Evolutionary conservation across 345 rosid species (phyloP), one percentile per base, ranked within the genome.

Genomic region (Brassica carinata): DNA sequence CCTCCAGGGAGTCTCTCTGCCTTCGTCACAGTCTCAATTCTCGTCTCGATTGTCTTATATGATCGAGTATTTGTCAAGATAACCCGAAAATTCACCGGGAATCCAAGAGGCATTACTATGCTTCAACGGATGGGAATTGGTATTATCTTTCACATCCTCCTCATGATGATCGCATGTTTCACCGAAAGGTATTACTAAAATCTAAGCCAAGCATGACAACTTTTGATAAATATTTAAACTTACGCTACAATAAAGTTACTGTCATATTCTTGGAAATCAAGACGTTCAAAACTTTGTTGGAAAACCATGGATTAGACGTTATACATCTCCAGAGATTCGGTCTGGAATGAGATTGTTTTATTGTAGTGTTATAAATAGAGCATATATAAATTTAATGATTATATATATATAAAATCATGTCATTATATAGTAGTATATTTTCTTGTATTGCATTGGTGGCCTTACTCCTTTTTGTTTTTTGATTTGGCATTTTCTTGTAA

Each of bases 101-200:
- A 91, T 69, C 97, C 92, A 0, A 84, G 97, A 83, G 97, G 97
- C 7, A 83, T 94, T 75, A 87, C 95, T 5, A 43, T 92, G 83
- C 89, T 92, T 11, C 95, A 91, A 66, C 86, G 98, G 65, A 88
- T 92, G 90, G 94, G 94, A 64, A 83, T 84, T 5, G 97, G 97
- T 10, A 31, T 92, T 23, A 1, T 86, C 53, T 11, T 92, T 66
- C 95, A 89, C 7, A 30, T 85, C 14, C 9, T 84, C 2, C 78
- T 88, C 57, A 89, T 91, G 98, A 8, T 82, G 15, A 63, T 61
- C 0, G 92, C 97, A 55, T 87, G 75, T 31, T 17, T 92, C 2
- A 84, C 75, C 4, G 94, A 91, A 79, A 81, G 83, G 83, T 78
- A 77, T 57, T 61, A 10, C 27, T 10, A 61, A 5, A 5, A 13